These are phyloP conservation scores for Aspergillus cavernicola DNA, from an alignment of 495 filamentous ascomycete genomes.

Conservation along the genomic window DNA sequence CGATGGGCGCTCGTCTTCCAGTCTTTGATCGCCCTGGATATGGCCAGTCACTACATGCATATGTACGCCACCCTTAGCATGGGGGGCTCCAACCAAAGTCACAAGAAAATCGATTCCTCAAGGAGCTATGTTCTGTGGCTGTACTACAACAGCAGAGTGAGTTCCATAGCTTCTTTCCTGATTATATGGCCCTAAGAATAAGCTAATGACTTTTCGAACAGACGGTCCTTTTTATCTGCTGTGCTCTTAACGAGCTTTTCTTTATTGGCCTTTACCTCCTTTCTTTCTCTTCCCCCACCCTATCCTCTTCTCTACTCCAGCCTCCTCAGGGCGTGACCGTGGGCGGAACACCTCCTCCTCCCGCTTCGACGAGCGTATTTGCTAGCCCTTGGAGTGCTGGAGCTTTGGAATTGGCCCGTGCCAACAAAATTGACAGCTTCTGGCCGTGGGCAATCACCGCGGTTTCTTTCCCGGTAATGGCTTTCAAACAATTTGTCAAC, in stretches of 20 bases:
- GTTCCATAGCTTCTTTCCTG: conserved; percentile 16
- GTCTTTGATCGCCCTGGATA: conserved; percentile 81
- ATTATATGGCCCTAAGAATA: conserved; percentile 1
- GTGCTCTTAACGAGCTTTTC: conserved; percentile 87
- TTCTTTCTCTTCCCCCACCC: conserved; percentile 83
- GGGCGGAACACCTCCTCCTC: conserved; percentile 41
- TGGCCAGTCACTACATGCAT: conserved; percentile 97
- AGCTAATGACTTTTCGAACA: conserved; percentile 34
- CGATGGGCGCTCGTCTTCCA: conserved; percentile 93
- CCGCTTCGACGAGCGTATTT: conserved; percentile 62
- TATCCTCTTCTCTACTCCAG: conserved; percentile 77
- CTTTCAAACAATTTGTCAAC: conserved; percentile 88
- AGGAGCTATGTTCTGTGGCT: conserved; percentile 74
- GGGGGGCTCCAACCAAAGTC: conserved; percentile 72
- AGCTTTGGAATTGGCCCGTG: conserved; percentile 85
- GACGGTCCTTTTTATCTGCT: conserved; percentile 89
- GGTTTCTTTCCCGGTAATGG: conserved; percentile 83
- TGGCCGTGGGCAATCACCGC: conserved; percentile 84
- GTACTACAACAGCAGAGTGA: conserved; percentile 94
- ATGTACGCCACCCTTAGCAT: conserved; percentile 89
- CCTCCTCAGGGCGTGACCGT: conserved; percentile 39
- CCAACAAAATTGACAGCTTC: conserved; percentile 86
- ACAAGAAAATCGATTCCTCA: conserved; percentile 83
- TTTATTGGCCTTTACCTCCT: conserved; percentile 98
- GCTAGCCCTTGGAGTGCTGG: conserved; percentile 82